Percentiles rank a stretch among this genome's conserved stretches.
phyloP scores from a whole-genome alignment of 2,329 filamentous ascomycete species.

The Phoma sp. region DNA sequence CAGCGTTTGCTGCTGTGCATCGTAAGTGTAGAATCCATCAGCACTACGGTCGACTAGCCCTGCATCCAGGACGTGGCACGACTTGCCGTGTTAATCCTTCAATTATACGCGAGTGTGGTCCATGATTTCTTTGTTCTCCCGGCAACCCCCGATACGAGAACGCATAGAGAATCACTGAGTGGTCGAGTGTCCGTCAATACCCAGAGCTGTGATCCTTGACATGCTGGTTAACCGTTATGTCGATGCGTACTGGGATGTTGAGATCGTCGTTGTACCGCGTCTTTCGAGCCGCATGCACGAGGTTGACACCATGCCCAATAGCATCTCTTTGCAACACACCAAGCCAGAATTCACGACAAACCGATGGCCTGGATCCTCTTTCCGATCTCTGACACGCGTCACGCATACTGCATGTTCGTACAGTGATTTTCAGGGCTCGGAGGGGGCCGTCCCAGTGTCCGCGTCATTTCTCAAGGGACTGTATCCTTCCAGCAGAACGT shows the following conservation, averaged over 20 bases:
- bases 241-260: background rate
- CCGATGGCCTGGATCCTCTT: background rate
- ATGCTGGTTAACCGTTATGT: background rate
- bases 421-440: background rate
- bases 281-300: too few relatives aligned
- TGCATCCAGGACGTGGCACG: constrained; percentile 2
- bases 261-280: background rate
- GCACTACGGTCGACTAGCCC: constrained; percentile 6
- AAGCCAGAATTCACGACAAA: background rate
- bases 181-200: background rate
- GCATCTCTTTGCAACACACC: background rate
- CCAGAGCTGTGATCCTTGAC: background rate
- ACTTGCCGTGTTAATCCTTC: background rate
- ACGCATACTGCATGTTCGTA: background rate
- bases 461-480: background rate
- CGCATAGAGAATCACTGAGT: background rate
- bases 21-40: constrained; percentile 2
- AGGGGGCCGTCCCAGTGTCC: background rate
- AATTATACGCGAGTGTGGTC: background rate
- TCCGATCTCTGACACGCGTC: background rate
- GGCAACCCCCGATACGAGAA: background rate
- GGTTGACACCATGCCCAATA: too few relatives aligned
- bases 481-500: background rate
- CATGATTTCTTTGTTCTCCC: background rate
- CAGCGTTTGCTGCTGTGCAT: too few relatives aligned